Evolutionary conservation across 2,329 filamentous ascomycete species (phyloP), one percentile per base, ranked within the genome.

Genomic region (Myrmaecium sp.): DNA sequence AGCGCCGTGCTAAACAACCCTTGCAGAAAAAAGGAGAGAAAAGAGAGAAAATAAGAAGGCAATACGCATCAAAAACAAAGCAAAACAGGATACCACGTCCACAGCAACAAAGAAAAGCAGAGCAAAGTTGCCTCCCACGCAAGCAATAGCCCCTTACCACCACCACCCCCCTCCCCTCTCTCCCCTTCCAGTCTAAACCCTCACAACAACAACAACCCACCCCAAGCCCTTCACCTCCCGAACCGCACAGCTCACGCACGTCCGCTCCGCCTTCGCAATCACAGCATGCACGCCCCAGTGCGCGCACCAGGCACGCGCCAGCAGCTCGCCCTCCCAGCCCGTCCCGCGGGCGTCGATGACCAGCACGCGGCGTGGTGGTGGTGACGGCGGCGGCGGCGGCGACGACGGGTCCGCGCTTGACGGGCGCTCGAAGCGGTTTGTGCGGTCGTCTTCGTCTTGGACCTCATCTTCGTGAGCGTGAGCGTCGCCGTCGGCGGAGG

Each of bases 281-380:
- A 84, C 45, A 13, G 78, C 77, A 44, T 82, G 76, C 61, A 73
- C 74, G 3, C 78, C 78, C 37, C 65, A 69, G 42, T 79, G 70
- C 1, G 77, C 73, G 44, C 79, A 84, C 36, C 80, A 60, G 2
- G 77, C 76, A 25, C 78, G 59, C 1, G 73, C 74, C 27, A 84
- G 52, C 6, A 83, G 62, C 48, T 82, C 75, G 42, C 77, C 57
- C 8, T 68, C 74, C 1, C 66, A 66, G 30, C 67, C 68, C 23
- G 28, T 23, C 15, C 24, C 65, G 14, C 71, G 55, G 11, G 58
- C 57, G 36, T 62, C 58, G 7, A 63, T 42, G 4, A 60, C 43
- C 2, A 57, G 39, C 1, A 57, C 42, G 19, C 40, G 24, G 13
- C 26, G n/a, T n/a, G n/a, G n/a, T n/a, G n/a, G n/a, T n/a, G n/a